Base-by-base conservation (phyloP, 2,329 filamentous ascomycete genomes). In the Raffaelea ambrosiae region DNA sequence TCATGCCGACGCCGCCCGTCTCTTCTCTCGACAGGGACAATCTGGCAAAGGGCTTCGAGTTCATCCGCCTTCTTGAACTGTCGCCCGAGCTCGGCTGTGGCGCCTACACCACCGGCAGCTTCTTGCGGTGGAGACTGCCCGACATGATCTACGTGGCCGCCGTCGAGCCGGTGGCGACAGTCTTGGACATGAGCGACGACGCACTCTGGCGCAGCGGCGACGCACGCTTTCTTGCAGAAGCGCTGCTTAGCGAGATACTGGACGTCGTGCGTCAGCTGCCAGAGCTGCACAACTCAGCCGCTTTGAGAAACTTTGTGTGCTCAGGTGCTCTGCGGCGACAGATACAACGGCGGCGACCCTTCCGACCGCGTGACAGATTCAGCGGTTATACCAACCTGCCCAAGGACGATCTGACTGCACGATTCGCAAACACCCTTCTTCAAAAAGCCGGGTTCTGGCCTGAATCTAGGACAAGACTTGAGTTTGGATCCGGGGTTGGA, bases 111-210 rank as follows among this genome's bases (percentile, higher is more conserved):
- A 74, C 79, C 9, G 68, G 75, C 5, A 73, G 78, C 33, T 81
- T 93, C 53, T 67, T 93, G 8, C 75, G 79, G 51, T 71, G 78
- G 56, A 93, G 95, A 64, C 75, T 97, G 3, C 85, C 91, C 42
- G 84, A 83, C 42, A 71, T 96, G 35, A 81, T 87, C 2, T 79
- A 90, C 55, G 83, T 84, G 52, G 78, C 82, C 43, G 74, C 93
- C 23, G 79, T 94, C 47, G 90, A 95, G 54, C 83, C 91, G 0
- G 70, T 96, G 5, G 90, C 88, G 4, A 83, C 86, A 2, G 69
- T 95, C 9, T 74, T 94, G 45, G 86, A 94, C 57, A 79, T 83
- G 56, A 74, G 77, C 23, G 95, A 94, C 60, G 79, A 84, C 40
- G 72, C 81, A 42, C 65, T 97, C 0, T 66, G 85, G 8, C 74